phyloP scores from a whole-genome alignment of 768 basidiomycete species.

The Rhizopogon vinicolor region DNA sequence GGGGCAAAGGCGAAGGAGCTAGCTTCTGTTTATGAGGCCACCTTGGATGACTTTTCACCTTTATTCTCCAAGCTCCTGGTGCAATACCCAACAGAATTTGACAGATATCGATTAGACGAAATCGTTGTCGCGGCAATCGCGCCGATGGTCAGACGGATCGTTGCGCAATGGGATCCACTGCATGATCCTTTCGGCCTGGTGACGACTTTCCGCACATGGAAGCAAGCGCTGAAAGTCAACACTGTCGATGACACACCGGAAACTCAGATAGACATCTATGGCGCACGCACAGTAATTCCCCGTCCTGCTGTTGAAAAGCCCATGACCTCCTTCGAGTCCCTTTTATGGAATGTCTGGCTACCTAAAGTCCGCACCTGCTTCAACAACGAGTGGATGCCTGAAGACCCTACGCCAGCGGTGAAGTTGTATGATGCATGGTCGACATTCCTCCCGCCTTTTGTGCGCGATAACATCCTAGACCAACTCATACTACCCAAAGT shows the following conservation, averaged over 20 bases:
- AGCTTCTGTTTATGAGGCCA: slow-evolving; percentile 61
- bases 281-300: slow-evolving; percentile 32
- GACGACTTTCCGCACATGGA: slow-evolving; percentile 67
- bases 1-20: slow-evolving; percentile 59
- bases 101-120: slow-evolving; percentile 79
- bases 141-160: slow-evolving; percentile 69
- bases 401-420: slow-evolving; percentile 68
- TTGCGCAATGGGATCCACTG: slow-evolving; percentile 80
- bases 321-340: slow-evolving; percentile 95
- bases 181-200: slow-evolving; percentile 65
- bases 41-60: slow-evolving; percentile 69
- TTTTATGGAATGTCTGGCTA: slow-evolving; percentile 94
- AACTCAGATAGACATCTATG: slow-evolving; percentile 54
- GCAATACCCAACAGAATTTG: slow-evolving; percentile 71
- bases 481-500: slow-evolving; percentile 95
- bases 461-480: slow-evolving; percentile 92
- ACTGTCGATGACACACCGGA: slow-evolving; percentile 36
- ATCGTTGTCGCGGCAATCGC: slow-evolving; percentile 90
- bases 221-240: slow-evolving; percentile 59
- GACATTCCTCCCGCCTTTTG: slow-evolving; percentile 81
- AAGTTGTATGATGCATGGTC: slow-evolving; percentile 87
- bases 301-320: slow-evolving; percentile 39
- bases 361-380: slow-evolving; percentile 90
- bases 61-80: slow-evolving; percentile 68
- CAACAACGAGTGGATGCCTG: slow-evolving; percentile 92